Conservation (phyloP, 2,329 filamentous ascomycete species). For the Helotiales sp. region DNA sequence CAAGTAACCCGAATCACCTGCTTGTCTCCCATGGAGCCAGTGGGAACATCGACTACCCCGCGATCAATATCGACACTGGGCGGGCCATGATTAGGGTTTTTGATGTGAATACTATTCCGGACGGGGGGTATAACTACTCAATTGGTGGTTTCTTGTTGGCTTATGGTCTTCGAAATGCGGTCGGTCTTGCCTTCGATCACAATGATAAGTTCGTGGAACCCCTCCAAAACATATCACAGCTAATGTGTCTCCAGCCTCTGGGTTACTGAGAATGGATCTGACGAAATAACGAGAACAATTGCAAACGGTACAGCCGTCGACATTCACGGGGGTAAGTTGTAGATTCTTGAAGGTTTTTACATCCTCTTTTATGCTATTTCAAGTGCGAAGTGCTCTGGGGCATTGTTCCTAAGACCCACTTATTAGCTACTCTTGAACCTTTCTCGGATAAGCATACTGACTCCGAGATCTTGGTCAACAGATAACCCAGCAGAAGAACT, state of each 20-base stretch:
- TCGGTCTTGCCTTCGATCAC: conserved; percentile 19
- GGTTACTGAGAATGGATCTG: conserved; percentile 16
- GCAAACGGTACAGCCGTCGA: conserved; percentile 11
- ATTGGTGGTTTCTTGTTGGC: conserved; percentile 16
- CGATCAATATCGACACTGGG: conserved; percentile 11
- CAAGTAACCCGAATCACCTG: conserved; percentile 17
- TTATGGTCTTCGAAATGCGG: conserved; percentile 24
- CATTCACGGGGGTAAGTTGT: too few species aligned
- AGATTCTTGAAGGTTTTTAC: too few species aligned
- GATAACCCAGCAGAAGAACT: conserved; percentile 25
- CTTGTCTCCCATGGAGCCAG: conserved; percentile 23
- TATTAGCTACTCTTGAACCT: too few species aligned
- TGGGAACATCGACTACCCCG: conserved; percentile 18
- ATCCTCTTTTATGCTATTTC: too few species aligned
- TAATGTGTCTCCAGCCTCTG: too few species aligned
- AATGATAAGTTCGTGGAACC: conserved; percentile 18
- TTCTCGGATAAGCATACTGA: too few species aligned
- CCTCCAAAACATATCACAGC: conserved; percentile 2
- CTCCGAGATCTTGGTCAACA: too few species aligned
- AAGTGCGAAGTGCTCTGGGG: too few species aligned
- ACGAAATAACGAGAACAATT: conserved; percentile 12
- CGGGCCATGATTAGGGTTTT: conserved; percentile 24
- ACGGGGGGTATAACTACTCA: conserved; percentile 19
- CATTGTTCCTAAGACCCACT: too few species aligned
- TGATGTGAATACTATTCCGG: conserved; percentile 16